A percentile compares a stretch with the other conserved stretches of the same genome.
Evolutionary conservation across 2,329 filamentous ascomycete species (phyloP).

Genomic region (Fusarium lyarnte): DNA sequence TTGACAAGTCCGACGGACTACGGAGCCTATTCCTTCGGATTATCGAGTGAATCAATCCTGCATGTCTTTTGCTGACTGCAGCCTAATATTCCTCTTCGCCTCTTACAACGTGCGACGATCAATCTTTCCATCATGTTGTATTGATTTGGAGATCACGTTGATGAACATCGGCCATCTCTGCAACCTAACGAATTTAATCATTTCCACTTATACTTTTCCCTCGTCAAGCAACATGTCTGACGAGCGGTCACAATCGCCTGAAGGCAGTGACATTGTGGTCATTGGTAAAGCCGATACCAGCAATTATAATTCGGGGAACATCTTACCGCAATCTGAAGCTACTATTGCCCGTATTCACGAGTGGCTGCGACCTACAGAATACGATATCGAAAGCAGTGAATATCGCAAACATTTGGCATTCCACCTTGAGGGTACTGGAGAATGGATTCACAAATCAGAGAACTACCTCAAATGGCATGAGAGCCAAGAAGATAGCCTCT

Average conservation of each 20-base stretch:
- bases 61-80: not conserved
- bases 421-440: slow-evolving; percentile 22
- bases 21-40: not conserved
- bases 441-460: slow-evolving; percentile 14
- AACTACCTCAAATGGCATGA: slow-evolving; percentile 23
- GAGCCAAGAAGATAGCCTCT: slow-evolving; percentile 14
- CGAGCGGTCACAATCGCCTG: not conserved
- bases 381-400: slow-evolving; percentile 23
- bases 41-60: not conserved
- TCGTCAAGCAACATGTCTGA: not conserved
- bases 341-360: slow-evolving; percentile 36
- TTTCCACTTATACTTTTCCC: not conserved
- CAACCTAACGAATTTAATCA: rapidly evolving
- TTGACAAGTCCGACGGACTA: not conserved
- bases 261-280: slow-evolving; percentile 23
- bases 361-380: slow-evolving; percentile 35
- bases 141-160: not conserved
- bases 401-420: slow-evolving; percentile 32
- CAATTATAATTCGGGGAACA: slow-evolving; percentile 47
- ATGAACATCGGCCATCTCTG: not conserved
- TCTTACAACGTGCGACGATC: not conserved
- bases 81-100: not conserved
- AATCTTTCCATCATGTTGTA: not conserved
- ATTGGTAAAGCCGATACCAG: slow-evolving; percentile 35
- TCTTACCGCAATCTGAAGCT: slow-evolving; percentile 43